Base-by-base conservation (phyloP, 768 basidiomycete genomes). In the Daedaleopsis sinensis region DNA sequence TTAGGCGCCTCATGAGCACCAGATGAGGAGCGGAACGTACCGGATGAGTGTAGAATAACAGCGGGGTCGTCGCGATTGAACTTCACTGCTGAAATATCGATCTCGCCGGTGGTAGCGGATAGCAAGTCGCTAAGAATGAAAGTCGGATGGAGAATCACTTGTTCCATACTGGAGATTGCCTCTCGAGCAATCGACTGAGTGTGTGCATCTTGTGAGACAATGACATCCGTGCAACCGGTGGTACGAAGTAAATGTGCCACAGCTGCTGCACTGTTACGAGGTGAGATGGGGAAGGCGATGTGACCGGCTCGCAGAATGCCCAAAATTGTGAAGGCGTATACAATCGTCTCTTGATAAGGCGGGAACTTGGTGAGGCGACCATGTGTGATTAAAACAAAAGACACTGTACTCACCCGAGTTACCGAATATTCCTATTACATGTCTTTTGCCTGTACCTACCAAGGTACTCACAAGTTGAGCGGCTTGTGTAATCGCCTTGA, bases 211-310 rank as follows among this genome's bases (percentile, higher is more conserved):
- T 16, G 21, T 16, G 59, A 55, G 16, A 60, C 36, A 24, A 60
- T 19, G 7, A 60, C 12, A 18, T 38, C 24, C 0, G 1, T 32
- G 11, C 47, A 54, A 13, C 27, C 16, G 1, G 59, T 60, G 16
- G 48, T 52, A 6, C 43, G 52, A 21, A 60, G 47, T 0, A 78
- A 69, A 35, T 76, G 67, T 0, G 74, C 74, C 4, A 76, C 61
- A 0, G 69, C 72, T 1, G 54, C 58, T 10, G 65, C 64, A n/a
- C 76, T 73, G 57, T 75, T 75, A 1, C 72, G 67, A 5, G 65
- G 63, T 9, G 75, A 74, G 48, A 77, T 67, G 3, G 75, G 73
- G 65, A 79, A 78, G 1, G 68, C 64, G 27, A 50, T 48, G 27
- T 52, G 55, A 32, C 67, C 69, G 10, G 67, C 64, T 5, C 67